phyloP scores from a whole-genome alignment of 73 alveolate species.

The Tetrahymena thermophila region DNA sequence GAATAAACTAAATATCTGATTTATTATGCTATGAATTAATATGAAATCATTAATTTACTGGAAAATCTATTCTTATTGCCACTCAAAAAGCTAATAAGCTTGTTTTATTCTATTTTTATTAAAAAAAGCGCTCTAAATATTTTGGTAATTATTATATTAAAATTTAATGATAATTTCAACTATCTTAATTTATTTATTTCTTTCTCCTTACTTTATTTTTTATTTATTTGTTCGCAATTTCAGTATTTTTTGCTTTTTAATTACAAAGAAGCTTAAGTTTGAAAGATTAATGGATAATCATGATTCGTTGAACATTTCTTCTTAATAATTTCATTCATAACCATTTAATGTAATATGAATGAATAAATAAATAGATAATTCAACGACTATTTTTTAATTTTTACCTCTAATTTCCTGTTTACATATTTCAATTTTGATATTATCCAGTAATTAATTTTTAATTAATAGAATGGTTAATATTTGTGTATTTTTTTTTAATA shows the following conservation, averaged over 20 bases:
- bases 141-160: not conserved
- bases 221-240: not conserved
- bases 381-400: not conserved
- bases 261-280: not conserved
- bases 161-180: not conserved
- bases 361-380: not conserved
- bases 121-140: not conserved
- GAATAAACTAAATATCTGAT: not conserved
- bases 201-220: not conserved
- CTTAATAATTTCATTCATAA: not conserved
- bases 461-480: not conserved
- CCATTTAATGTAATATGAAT: not conserved
- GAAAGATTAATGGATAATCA: not conserved
- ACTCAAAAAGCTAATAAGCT: not conserved
- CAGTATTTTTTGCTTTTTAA: not conserved
- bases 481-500: too few relatives aligned
- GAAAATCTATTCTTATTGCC: not conserved
- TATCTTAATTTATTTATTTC: not conserved
- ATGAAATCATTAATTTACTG: not conserved
- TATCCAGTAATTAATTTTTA: not conserved
- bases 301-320: not conserved
- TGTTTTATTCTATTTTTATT: too few relatives aligned
- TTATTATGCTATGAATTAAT: too few relatives aligned
- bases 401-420: not conserved
- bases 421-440: not conserved